Base-by-base conservation (phyloP, 2,329 filamentous ascomycete species). In the Plenodomus tracheiphilus region DNA sequence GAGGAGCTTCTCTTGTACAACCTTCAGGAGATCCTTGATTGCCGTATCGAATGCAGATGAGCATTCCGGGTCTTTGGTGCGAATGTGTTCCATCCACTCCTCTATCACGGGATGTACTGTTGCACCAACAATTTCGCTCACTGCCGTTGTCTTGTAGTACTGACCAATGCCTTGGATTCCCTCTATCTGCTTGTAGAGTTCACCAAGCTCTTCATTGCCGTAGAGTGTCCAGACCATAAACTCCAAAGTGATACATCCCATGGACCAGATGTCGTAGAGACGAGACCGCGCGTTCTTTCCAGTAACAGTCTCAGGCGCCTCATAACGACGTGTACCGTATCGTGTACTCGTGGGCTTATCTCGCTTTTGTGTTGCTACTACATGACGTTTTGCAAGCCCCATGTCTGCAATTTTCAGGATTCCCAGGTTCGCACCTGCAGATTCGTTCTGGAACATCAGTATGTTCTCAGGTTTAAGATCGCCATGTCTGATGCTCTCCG, bases 241-340 rank as follows among this genome's bases (percentile, higher is more conserved):
- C 35, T 68, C 61, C 1, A 66, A 41, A 4, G 41, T 54, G n/a
- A 68, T 58, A 43, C 64, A 68, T 6, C 64, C 64, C 54, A 68
- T 58, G 0, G 60, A 52, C 63, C 63, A 68, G 1, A 64, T 30
- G 16, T 66, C 62, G 22, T 56, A 63, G 0, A 56, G 46, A 0
- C 62, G 61, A 8, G 58, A 64, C 4, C 49, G 28, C 4, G 11
- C 25, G 18, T 41, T 4, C 17, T 2, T 10, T 5, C 16, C 30
- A 10, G 30, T 49, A 9, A 43, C 13, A 1, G 43, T 25, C 17
- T 58, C 61, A 0, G 55, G 62, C 3, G 56, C 46, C 39, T 62
- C 61, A 35, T 64, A 62, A 6, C 43, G 41, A 1, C 30, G 17
- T 1, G 59, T 61, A 3, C 59, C 54, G 13, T 50, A 59, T 13